phyloP scores from a whole-genome alignment of 495 filamentous ascomycete genomes.

The Tuber brumale region DNA sequence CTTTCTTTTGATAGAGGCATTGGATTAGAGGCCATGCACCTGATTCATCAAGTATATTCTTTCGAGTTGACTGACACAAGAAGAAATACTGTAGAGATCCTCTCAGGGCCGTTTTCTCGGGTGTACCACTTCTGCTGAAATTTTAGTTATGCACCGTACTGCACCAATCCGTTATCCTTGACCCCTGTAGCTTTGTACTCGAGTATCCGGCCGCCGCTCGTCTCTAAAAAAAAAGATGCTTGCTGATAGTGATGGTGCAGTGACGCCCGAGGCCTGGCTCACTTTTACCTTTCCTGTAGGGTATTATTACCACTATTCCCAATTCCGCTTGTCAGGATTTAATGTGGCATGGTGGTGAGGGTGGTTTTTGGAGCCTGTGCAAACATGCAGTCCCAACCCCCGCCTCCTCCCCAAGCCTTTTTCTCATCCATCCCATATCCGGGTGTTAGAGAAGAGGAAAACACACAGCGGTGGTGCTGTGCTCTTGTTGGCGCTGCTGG shows the following conservation, averaged over 20 bases:
- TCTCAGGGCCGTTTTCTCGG: too few relatives aligned
- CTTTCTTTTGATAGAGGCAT: too few relatives aligned
- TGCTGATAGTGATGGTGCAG: not conserved
- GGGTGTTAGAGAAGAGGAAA: not conserved
- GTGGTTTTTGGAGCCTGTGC: not conserved
- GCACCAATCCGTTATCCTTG: too few relatives aligned
- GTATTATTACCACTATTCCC: constrained; percentile 23
- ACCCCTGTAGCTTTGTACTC: constrained; percentile 19
- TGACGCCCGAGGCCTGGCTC: not conserved
- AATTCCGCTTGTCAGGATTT: constrained; percentile 30
- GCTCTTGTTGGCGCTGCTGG: not conserved
- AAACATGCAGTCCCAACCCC: not conserved
- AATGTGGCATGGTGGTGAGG: not conserved
- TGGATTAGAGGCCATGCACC: too few relatives aligned
- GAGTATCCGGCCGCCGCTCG: constrained; percentile 22
- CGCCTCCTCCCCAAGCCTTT: not conserved
- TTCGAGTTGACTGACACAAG: too few relatives aligned
- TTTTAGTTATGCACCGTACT: too few relatives aligned
- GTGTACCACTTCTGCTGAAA: too few relatives aligned
- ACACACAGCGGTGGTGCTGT: not conserved
- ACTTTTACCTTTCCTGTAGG: not conserved
- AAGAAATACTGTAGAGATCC: too few relatives aligned
- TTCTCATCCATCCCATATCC: not conserved
- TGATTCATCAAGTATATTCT: too few relatives aligned
- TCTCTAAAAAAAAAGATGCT: not conserved